These are phyloP conservation scores for Alloteropsis semialata DNA, from an alignment of 176 grass and related monocot genomes.

Conservation along the genomic window DNA sequence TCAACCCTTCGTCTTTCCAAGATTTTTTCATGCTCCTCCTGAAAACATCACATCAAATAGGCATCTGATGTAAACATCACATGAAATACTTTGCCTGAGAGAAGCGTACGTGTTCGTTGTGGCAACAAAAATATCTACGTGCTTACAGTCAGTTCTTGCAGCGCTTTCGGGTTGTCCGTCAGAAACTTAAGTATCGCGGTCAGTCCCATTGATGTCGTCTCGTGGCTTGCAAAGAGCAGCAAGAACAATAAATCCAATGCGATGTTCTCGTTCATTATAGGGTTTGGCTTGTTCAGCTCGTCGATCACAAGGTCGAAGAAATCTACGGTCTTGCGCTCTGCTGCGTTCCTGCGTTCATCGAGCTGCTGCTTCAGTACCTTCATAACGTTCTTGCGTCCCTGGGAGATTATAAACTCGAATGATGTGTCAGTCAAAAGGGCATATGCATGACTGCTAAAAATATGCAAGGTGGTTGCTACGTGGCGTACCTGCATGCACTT, in stretches of 20 bases:
- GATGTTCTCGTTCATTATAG: constrained; percentile 30
- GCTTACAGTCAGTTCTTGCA: constrained; percentile 48
- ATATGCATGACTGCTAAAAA: no score
- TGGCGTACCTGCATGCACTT: constrained; percentile 41
- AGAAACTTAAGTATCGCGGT: constrained; percentile 51
- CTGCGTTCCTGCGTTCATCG: constrained; percentile 6
- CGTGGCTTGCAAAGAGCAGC: constrained; percentile 58
- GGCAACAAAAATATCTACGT: no score
- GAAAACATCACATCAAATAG: not conserved
- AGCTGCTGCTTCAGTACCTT: constrained; percentile 40
- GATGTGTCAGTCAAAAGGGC: no score
- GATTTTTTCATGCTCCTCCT: constrained; percentile 50
- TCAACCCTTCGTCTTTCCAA: constrained; percentile 9
- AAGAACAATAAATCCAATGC: constrained; percentile 50
- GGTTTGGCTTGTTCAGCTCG: constrained; percentile 28
- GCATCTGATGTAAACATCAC: no score
- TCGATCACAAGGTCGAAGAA: constrained; percentile 53
- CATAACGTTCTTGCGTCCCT: constrained; percentile 34
- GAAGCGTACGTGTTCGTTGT: no score
- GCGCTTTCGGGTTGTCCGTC: constrained; percentile 18
- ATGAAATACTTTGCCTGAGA: no score
- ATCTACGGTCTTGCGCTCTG: constrained; percentile 26
- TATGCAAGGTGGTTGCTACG: not conserved
- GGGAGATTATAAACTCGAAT: no score
- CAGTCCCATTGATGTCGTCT: constrained; percentile 56